phyloP scores from a whole-genome alignment of 2,329 filamentous ascomycete species.

The Pestalotiopsis sp. region DNA sequence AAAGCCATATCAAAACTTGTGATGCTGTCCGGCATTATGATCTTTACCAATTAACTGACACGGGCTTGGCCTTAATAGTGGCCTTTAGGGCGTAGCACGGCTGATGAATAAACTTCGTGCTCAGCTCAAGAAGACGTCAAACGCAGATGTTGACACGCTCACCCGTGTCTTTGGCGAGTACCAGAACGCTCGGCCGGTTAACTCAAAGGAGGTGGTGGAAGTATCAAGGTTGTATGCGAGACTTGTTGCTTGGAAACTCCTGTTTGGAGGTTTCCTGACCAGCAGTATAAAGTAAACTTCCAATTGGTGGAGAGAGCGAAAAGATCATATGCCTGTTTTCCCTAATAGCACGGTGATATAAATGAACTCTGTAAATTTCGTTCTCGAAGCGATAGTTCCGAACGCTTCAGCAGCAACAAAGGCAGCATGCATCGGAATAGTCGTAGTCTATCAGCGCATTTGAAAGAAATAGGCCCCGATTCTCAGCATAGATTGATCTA shows the following conservation, averaged over 20 bases:
- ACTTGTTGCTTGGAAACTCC: conserved; percentile 18
- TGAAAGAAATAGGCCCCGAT: too few relatives aligned
- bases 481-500: too few relatives aligned
- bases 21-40: too few relatives aligned
- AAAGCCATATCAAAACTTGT: too few relatives aligned
- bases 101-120: conserved; percentile 29
- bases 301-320: too few relatives aligned
- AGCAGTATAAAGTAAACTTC: neutral
- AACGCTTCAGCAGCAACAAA: too few relatives aligned
- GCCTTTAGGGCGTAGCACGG: conserved; percentile 29
- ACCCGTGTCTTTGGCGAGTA: conserved; percentile 25
- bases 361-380: too few relatives aligned
- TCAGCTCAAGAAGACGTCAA: conserved; percentile 17
- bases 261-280: conserved; percentile 18
- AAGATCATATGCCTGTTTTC: too few relatives aligned
- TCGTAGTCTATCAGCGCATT: too few relatives aligned
- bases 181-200: conserved; percentile 21
- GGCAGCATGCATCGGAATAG: too few relatives aligned
- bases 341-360: too few relatives aligned
- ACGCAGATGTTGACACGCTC: conserved; percentile 20
- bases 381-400: too few relatives aligned
- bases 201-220: conserved; percentile 22
- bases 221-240: conserved; percentile 21
- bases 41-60: conserved; percentile 21
- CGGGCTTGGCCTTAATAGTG: conserved; percentile 36